Evolutionary conservation across 1,139 yeast genomes (phyloP).

Genomic region (Citeromyces hawaiiensis): DNA sequence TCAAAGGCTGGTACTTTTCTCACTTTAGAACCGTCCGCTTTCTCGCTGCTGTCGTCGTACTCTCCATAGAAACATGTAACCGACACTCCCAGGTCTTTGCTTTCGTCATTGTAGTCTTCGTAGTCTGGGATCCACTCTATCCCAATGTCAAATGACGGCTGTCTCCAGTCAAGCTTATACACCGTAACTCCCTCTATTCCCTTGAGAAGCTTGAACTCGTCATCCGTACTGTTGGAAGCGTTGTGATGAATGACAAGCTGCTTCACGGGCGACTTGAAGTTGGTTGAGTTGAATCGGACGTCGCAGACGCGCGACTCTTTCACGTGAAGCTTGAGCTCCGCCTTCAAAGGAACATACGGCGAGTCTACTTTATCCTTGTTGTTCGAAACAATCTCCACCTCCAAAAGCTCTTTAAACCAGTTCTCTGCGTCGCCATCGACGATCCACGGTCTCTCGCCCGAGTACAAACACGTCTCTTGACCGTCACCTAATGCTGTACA

Average conservation of each 20-base stretch:
- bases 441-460: constrained; percentile 40
- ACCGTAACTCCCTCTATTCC: constrained; percentile 55
- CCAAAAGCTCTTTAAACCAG: constrained; percentile 27
- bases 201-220: constrained; percentile 32
- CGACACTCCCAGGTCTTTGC: constrained; percentile 31
- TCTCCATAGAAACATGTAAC: constrained; percentile 71
- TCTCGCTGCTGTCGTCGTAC: constrained; percentile 26
- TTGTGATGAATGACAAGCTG: constrained; percentile 34
- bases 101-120: constrained; percentile 20
- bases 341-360: constrained; percentile 53
- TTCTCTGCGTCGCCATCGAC: constrained; percentile 21
- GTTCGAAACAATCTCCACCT: constrained; percentile 34
- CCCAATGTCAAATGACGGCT: constrained; percentile 40
- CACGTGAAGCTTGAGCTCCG: constrained; percentile 44
- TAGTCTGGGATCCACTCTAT: constrained; percentile 71
- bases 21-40: constrained; percentile 18
- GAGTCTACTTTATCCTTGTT: constrained; percentile 21
- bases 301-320: constrained; percentile 54
- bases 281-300: constrained; percentile 37
- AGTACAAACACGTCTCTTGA: constrained; percentile 36
- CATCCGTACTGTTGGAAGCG: constrained; percentile 18
- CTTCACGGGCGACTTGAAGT: constrained; percentile 42
- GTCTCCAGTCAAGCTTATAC: constrained; percentile 52
- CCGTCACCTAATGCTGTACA: constrained; percentile 30
- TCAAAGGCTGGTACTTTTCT: constrained; percentile 54